Conservation (phyloP, 1,139 yeast genomes). For the Candida neerlandica region DNA sequence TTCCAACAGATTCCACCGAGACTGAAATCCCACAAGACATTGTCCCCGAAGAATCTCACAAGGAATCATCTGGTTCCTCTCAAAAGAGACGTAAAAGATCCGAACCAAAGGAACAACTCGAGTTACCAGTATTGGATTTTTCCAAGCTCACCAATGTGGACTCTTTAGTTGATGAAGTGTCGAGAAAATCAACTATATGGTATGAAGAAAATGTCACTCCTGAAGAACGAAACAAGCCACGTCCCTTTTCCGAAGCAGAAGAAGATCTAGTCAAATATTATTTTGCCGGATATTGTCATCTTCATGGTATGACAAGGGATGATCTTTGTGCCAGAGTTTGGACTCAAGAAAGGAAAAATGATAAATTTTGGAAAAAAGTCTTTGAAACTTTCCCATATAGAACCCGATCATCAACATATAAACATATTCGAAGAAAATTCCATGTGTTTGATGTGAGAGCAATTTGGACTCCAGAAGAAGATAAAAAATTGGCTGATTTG, state of each 20-base stretch:
- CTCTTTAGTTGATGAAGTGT: constrained; percentile 38
- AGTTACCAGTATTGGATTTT: constrained; percentile 18
- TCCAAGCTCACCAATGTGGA: constrained; percentile 34
- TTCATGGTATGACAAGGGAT: constrained; percentile 61
- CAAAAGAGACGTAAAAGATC: neutral
- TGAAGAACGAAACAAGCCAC: constrained; percentile 35
- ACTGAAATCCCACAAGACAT: neutral
- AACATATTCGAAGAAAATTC: constrained; percentile 87
- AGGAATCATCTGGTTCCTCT: neutral
- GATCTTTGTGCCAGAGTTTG: constrained; percentile 83
- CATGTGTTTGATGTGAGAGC: constrained; percentile 87
- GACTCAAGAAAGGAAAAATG: constrained; percentile 83
- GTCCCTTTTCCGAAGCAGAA: constrained; percentile 64
- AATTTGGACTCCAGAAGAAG: constrained; percentile 85
- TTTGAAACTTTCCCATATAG: constrained; percentile 80
- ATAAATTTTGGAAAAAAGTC: constrained; percentile 83
- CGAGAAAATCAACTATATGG: constrained; percentile 40
- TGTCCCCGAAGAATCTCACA: neutral
- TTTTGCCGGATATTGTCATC: constrained; percentile 65
- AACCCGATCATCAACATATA: constrained; percentile 85
- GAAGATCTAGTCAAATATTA: constrained; percentile 70
- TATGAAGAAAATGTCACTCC: constrained; percentile 34
- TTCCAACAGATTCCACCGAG: neutral
- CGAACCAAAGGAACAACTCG: constrained; percentile 6
- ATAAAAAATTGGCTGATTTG: constrained; percentile 60